phyloP scores from a whole-genome alignment of 2,329 filamentous ascomycete species.

The Thermothelomyces thermophilus region DNA sequence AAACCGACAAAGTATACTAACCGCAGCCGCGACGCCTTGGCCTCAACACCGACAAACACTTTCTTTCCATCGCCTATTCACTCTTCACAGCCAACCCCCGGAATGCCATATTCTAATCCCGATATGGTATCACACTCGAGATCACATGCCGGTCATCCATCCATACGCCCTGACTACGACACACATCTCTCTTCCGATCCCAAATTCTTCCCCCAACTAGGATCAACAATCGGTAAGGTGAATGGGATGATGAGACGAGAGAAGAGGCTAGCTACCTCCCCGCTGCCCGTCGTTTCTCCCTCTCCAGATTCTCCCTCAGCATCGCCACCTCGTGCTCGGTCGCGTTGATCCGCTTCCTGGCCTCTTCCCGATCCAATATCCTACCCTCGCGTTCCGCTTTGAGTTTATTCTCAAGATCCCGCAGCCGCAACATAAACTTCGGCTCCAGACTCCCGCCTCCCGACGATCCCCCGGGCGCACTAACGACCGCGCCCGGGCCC shows the following conservation, averaged over 20 bases:
- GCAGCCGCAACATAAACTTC: conserved; percentile 76
- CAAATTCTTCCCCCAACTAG: no score
- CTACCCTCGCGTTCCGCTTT: conserved; percentile 86
- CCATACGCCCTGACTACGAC: no score
- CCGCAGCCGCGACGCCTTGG: no score
- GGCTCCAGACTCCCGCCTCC: conserved; percentile 46
- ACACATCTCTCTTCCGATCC: no score
- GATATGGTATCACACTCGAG: no score
- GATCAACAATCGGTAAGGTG: neutral
- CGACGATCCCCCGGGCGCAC: neutral
- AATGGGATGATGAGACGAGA: neutral
- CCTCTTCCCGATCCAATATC: conserved; percentile 75
- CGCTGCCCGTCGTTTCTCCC: conserved; percentile 21
- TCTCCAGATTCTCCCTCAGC: conserved; percentile 23
- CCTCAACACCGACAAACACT: no score
- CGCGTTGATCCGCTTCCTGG: conserved; percentile 54
- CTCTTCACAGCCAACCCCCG: no score
- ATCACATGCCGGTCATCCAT: no score
- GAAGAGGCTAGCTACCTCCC: neutral
- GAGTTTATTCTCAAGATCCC: conserved; percentile 80
- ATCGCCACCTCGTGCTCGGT: conserved; percentile 24
- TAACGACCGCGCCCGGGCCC: neutral
- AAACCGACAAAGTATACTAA: neutral
- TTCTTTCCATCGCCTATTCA: no score
- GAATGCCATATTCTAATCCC: no score